Conservation (phyloP, 257 asterid genomes). For the Marsdenia floribunda region DNA sequence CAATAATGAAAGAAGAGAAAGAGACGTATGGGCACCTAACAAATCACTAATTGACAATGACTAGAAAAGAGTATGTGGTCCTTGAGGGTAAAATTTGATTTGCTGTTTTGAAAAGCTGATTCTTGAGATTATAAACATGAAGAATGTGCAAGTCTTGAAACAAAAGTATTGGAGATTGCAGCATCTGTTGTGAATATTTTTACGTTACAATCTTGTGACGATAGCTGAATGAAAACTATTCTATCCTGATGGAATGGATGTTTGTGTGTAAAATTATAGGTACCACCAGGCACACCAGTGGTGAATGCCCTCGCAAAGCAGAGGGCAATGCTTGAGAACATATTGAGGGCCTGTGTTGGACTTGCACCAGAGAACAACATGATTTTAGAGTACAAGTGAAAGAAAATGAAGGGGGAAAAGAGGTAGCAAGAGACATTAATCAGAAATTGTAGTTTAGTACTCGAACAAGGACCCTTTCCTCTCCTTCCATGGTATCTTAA, state of each 20-base stretch:
- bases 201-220: background rate
- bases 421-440: background rate
- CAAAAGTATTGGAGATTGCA: background rate
- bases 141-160: no score
- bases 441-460: background rate
- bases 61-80: background rate
- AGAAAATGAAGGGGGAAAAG: no score
- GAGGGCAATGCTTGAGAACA: slow-evolving; percentile 95
- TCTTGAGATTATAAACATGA: background rate
- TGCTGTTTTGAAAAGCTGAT: background rate
- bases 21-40: background rate
- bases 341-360: slow-evolving; percentile 94
- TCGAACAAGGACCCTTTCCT: background rate
- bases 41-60: background rate
- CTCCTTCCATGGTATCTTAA: background rate
- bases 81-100: background rate
- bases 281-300: slow-evolving; percentile 97
- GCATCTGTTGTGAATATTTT: background rate
- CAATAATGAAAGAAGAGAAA: background rate
- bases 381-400: slow-evolving; percentile 94
- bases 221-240: background rate
- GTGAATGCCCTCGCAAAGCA: slow-evolving; percentile 96
- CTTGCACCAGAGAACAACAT: slow-evolving; percentile 98
- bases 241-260: background rate
- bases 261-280: slow-evolving; percentile 40